A percentile compares a stretch with the other conserved stretches of the same genome.
phyloP scores from a whole-genome alignment of 225 moss, liverwort and hornwort genomes.

The Neckera pumila region DNA sequence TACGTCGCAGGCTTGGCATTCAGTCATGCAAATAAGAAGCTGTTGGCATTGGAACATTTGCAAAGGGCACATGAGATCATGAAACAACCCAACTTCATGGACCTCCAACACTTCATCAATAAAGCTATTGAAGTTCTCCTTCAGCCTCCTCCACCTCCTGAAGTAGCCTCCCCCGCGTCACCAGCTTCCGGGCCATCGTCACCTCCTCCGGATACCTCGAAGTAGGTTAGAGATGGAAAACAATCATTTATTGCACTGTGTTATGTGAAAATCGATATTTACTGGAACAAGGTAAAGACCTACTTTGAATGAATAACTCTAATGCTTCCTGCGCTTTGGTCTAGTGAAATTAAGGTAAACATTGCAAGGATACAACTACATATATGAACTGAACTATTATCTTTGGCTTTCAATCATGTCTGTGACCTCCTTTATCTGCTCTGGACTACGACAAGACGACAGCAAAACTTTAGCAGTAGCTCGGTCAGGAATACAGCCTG shows the following conservation, averaged over 20 bases:
- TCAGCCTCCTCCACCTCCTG: neutral
- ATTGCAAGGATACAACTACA: neutral
- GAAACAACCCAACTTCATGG: conserved; percentile 1
- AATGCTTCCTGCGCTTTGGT: neutral
- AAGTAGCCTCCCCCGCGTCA: neutral
- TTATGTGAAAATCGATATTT: neutral
- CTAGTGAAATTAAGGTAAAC: neutral
- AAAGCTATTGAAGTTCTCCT: conserved; percentile 25
- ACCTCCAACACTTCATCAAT: conserved; percentile 5
- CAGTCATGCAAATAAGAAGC: conserved; percentile 12
- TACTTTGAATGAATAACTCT: neutral
- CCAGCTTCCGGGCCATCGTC: neutral
- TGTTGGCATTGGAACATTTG: conserved; percentile 32
- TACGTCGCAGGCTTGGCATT: conserved; percentile 64
- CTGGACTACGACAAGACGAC: conserved; percentile 60
- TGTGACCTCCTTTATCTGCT: conserved; percentile 54
- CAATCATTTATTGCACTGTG: neutral
- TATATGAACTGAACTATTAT: neutral
- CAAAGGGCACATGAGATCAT: conserved; percentile 27
- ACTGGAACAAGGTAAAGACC: neutral
- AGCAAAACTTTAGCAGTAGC: conserved; percentile 71
- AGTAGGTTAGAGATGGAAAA: neutral
- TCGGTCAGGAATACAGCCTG: conserved; percentile 58
- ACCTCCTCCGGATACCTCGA: neutral
- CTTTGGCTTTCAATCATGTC: conserved; percentile 25